Evolutionary conservation across 2,329 filamentous ascomycete genomes (phyloP).

Genomic region (Sporothrix curviconia): DNA sequence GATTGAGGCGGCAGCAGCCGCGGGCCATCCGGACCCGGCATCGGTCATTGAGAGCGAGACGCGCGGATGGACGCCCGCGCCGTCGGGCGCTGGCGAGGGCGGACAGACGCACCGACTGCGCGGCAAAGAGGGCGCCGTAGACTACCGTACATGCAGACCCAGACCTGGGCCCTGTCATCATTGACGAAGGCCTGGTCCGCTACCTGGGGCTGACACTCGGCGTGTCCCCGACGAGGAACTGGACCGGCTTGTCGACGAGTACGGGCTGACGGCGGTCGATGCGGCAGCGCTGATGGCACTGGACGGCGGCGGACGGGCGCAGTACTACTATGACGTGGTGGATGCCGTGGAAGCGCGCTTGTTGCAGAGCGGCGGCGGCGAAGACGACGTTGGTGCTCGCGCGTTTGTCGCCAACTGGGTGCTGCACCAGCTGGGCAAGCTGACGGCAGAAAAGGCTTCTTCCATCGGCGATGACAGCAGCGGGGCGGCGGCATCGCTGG

Average conservation of each 20-base stretch:
- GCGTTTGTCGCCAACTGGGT: slow-evolving; percentile 58
- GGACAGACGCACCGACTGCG: slow-evolving; percentile 74
- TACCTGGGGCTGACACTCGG: slow-evolving; percentile 60
- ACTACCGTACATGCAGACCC: slow-evolving; percentile 99
- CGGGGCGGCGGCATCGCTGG: slow-evolving; percentile 16
- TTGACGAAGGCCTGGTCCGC: slow-evolving; percentile 62
- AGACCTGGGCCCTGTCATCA: slow-evolving; percentile 73
- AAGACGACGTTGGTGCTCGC: slow-evolving; percentile 28
- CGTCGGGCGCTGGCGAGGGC: slow-evolving; percentile 42
- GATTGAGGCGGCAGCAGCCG: slow-evolving; percentile 72
- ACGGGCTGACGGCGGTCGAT: slow-evolving; percentile 71
- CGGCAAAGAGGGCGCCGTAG: slow-evolving; percentile 93
- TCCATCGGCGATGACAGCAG: slow-evolving; percentile 18
- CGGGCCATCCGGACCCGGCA: slow-evolving; percentile 50
- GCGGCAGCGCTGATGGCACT: slow-evolving; percentile 71
- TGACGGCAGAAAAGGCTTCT: slow-evolving; percentile 43
- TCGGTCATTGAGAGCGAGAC: slow-evolving; percentile 63
- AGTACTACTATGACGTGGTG: slow-evolving; percentile 72
- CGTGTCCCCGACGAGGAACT: slow-evolving; percentile 66
- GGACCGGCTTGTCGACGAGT: slow-evolving; percentile 52
- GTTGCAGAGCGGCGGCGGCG: neutral
- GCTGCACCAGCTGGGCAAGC: slow-evolving; percentile 66
- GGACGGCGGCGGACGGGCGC: slow-evolving; percentile 70
- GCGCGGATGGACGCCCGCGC: slow-evolving; percentile 79
- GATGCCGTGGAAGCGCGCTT: slow-evolving; percentile 34